phyloP scores from a whole-genome alignment of 2,329 filamentous ascomycete genomes.

The Volutella citrinella region DNA sequence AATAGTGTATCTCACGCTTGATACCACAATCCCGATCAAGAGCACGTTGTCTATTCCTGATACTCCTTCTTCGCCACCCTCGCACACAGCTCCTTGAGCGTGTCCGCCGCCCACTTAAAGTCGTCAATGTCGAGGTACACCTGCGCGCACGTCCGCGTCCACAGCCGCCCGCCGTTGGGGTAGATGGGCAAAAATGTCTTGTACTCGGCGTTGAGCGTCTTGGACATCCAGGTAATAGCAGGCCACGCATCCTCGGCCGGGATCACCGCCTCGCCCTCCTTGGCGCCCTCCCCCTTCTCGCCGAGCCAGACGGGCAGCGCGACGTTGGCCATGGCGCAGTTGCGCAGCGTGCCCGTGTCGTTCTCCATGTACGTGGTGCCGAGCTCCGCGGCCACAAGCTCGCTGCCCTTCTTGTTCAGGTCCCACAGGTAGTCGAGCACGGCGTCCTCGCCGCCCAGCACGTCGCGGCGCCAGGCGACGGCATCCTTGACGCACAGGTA shows the following conservation, averaged over 20 bases:
- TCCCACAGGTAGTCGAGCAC: slow-evolving; percentile 62
- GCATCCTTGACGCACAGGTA: slow-evolving; percentile 71
- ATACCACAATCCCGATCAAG: too few species aligned
- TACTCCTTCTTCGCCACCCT: slow-evolving; percentile 38
- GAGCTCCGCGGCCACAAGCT: slow-evolving; percentile 57
- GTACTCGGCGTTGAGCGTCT: slow-evolving; percentile 53
- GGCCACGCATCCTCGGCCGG: slow-evolving; percentile 28
- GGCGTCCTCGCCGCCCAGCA: slow-evolving; percentile 69
- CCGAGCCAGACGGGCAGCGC: slow-evolving; percentile 59
- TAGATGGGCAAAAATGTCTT: slow-evolving; percentile 70
- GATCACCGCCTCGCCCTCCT: slow-evolving; percentile 28
- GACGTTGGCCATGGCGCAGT: slow-evolving; percentile 72
- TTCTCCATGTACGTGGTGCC: slow-evolving; percentile 74
- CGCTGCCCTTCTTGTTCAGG: slow-evolving; percentile 63
- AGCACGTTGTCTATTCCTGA: too few species aligned
- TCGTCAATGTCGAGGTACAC: slow-evolving; percentile 79
- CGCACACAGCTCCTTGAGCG: slow-evolving; percentile 50
- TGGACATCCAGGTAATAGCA: slow-evolving; percentile 57
- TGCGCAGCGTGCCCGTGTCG: slow-evolving; percentile 53
- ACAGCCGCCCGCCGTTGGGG: slow-evolving; percentile 59
- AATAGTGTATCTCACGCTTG: too few species aligned
- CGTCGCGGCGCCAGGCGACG: slow-evolving; percentile 65
- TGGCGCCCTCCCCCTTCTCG: slow-evolving; percentile 20
- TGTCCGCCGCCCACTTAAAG: slow-evolving; percentile 66
- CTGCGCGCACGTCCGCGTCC: slow-evolving; percentile 74